Percentiles rank a stretch among this genome's conserved stretches.
phyloP scores from a whole-genome alignment of 352 stramenopile genomes.

The Phytopythium boreale region DNA sequence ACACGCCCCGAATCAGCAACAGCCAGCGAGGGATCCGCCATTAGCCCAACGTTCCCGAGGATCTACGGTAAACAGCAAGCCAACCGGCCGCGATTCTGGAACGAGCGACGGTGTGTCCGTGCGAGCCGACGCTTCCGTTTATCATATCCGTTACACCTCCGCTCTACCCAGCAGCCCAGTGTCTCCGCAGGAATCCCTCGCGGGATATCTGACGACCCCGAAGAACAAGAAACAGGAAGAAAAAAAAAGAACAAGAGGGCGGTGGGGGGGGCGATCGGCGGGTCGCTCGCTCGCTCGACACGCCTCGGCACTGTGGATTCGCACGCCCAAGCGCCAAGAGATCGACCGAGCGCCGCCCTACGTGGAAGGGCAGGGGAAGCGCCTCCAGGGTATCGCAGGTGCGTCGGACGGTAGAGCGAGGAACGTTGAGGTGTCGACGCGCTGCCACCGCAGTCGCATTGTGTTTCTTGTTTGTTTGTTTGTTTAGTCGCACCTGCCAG shows the following conservation, averaged over 20 bases:
- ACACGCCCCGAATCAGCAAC: no score
- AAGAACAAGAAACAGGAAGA: neutral
- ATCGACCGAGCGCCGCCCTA: no score
- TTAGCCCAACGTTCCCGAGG: no score
- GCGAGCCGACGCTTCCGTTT: neutral
- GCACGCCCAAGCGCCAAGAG: neutral
- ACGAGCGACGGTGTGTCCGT: neutral
- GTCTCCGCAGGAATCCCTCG: no score
- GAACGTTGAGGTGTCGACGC: no score
- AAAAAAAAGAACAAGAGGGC: conserved; percentile 1
- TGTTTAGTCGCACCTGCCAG: neutral
- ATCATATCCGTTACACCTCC: neutral
- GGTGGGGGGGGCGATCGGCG: neutral
- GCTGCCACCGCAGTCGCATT: no score
- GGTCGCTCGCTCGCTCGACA: neutral
- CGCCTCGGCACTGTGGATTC: neutral
- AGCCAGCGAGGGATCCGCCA: neutral
- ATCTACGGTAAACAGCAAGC: no score
- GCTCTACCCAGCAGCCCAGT: no score
- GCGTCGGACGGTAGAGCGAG: neutral
- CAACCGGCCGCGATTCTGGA: no score
- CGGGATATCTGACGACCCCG: no score
- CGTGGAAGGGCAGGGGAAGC: no score
- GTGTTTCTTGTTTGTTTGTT: neutral
- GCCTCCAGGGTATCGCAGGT: neutral